Evolutionary conservation across 1,284 basidiomycete species (phyloP).

Genomic region (Tilletia indica): DNA sequence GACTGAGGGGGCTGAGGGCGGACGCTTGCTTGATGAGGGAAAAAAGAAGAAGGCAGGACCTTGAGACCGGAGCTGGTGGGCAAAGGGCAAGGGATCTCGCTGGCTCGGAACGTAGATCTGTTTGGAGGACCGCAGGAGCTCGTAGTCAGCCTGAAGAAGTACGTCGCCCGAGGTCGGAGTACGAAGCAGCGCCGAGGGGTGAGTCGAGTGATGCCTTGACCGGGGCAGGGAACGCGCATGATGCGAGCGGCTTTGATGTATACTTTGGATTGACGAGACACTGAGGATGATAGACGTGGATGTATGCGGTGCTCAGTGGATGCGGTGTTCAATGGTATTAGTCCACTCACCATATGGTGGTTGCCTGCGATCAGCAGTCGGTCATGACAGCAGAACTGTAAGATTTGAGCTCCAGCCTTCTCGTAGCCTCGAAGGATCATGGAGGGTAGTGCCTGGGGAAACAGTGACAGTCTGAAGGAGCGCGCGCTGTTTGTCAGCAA

Average conservation of each 20-base stretch:
- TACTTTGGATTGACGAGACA: slow-evolving; percentile 93
- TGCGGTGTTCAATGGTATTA: not conserved
- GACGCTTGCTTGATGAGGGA: no score
- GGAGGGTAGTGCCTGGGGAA: slow-evolving; percentile 56
- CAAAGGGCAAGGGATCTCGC: no score
- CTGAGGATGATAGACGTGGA: slow-evolving; percentile 58
- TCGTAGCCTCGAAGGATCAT: slow-evolving; percentile 84
- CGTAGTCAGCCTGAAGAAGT: no score
- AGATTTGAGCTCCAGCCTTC: slow-evolving; percentile 54
- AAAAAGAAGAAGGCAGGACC: no score
- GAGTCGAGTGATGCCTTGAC: slow-evolving; percentile 93
- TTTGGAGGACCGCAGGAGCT: no score
- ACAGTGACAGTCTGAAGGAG: not conserved
- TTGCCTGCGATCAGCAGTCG: slow-evolving; percentile 60
- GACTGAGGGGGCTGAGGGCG: no score
- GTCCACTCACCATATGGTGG: slow-evolving; percentile 42
- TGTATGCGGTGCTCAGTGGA: not conserved
- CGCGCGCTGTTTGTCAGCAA: no score
- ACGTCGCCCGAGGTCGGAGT: no score
- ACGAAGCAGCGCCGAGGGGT: slow-evolving; percentile 71
- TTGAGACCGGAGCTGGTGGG: no score
- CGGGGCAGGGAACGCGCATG: slow-evolving; percentile 93
- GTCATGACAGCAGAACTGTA: slow-evolving; percentile 87
- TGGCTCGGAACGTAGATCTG: no score
- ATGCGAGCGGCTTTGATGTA: slow-evolving; percentile 78